A percentile compares a stretch with the other conserved stretches of the same genome.
These are phyloP conservation scores for Chaetomiaceae sp. DNA, from an alignment of 2,329 filamentous ascomycete genomes.

Conservation along the genomic window DNA sequence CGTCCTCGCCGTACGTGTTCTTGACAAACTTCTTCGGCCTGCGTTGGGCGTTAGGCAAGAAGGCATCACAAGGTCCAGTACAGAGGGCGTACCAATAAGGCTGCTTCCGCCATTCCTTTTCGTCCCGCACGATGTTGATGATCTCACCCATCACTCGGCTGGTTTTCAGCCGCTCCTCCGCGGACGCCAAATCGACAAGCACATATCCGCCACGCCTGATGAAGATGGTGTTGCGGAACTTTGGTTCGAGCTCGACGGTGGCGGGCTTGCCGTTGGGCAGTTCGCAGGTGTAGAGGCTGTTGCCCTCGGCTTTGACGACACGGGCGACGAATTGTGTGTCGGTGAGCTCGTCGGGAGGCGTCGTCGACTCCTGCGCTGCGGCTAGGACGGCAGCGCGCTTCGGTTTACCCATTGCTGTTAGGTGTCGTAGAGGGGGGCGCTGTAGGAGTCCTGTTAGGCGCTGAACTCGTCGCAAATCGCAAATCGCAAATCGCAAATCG, in stretches of 20 bases:
- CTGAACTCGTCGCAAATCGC: too few relatives aligned
- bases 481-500: too few relatives aligned
- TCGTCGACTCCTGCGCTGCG: constrained; percentile 66
- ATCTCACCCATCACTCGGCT: constrained; percentile 86
- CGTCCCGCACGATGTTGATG: constrained; percentile 85
- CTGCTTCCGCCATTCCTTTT: constrained; percentile 87
- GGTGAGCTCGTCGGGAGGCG: constrained; percentile 55
- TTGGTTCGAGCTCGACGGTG: constrained; percentile 75
- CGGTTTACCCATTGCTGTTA: constrained; percentile 59
- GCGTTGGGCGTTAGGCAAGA: constrained; percentile 21
- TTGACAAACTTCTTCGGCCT: constrained; percentile 80
- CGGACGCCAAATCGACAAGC: constrained; percentile 64
- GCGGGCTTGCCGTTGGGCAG: constrained; percentile 62
- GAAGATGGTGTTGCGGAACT: constrained; percentile 90
- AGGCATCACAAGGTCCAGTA: background rate
- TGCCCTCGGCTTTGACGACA: constrained; percentile 77
- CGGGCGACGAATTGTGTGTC: constrained; percentile 66
- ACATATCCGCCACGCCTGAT: constrained; percentile 87
- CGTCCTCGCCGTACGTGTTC: constrained; percentile 55
- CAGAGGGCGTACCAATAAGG: constrained; percentile 65
- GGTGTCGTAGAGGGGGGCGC: too few relatives aligned
- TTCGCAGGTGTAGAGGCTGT: constrained; percentile 80
- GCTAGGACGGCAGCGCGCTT: constrained; percentile 72
- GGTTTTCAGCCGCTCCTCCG: constrained; percentile 53
- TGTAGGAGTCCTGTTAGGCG: too few relatives aligned